These are phyloP conservation scores for Sclerotinia minor DNA, from an alignment of 2,329 filamentous ascomycete species.

Conservation along the genomic window DNA sequence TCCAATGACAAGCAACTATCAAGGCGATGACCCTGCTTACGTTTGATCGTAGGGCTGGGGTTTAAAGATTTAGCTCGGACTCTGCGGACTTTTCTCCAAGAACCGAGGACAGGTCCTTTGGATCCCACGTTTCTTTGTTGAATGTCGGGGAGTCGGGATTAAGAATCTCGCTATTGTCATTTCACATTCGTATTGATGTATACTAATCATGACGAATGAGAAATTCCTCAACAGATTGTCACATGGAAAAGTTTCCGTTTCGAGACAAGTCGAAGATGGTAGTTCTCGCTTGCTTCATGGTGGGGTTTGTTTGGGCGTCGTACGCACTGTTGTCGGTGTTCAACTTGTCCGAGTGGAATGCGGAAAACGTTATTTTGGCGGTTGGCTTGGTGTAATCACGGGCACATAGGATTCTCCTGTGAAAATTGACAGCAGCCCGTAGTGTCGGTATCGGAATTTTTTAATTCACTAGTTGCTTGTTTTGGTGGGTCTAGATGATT, in stretches of 20 bases:
- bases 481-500: not conserved
- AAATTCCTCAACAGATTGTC: not conserved
- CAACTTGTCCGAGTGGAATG: constrained; percentile 16
- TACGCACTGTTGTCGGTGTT: constrained; percentile 12
- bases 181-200: not conserved
- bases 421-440: not conserved
- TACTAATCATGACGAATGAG: not conserved
- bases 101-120: no score
- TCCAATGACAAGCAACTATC: no score
- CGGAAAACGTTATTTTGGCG: not conserved
- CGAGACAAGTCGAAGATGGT: not conserved
- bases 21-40: no score
- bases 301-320: not conserved
- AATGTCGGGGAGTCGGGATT: not conserved
- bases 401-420: not conserved
- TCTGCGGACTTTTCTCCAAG: not conserved
- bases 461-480: not conserved
- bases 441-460: not conserved
- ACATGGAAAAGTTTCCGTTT: constrained; percentile 6
- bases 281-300: not conserved
- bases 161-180: no score
- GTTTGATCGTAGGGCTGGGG: constrained; percentile 5
- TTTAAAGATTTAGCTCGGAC: constrained; percentile 2
- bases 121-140: not conserved
- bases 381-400: not conserved